phyloP scores from a whole-genome alignment of 257 asterid genomes.

The Fraxinus americana region DNA sequence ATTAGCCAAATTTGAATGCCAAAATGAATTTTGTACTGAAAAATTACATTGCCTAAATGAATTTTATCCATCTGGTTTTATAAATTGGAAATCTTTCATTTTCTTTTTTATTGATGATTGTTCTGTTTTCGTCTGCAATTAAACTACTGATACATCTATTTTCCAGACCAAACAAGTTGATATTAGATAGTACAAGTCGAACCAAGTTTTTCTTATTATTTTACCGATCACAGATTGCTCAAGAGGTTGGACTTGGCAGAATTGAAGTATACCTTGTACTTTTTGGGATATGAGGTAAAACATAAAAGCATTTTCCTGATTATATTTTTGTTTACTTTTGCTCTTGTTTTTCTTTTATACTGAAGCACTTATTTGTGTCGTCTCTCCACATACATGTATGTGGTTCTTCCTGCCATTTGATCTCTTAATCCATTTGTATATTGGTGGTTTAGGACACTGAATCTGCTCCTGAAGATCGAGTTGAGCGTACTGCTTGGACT shows the following conservation, averaged over 20 bases:
- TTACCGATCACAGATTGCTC: slow-evolving; percentile 60
- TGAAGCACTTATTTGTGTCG: neutral
- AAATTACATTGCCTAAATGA: neutral
- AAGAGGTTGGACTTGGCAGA: slow-evolving; percentile 88
- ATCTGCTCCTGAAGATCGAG: slow-evolving; percentile 71
- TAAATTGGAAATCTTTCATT: slow-evolving; percentile 3
- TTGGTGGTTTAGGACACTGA: slow-evolving; percentile 59
- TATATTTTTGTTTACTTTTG: slow-evolving; percentile 8
- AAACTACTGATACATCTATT: neutral
- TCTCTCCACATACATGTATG: neutral
- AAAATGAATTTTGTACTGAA: neutral
- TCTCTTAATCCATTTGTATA: slow-evolving; percentile 14
- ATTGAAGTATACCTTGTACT: slow-evolving; percentile 75
- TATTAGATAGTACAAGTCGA: neutral
- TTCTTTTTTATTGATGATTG: slow-evolving; percentile 5
- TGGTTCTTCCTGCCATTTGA: neutral
- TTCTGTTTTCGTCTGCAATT: slow-evolving; percentile 8
- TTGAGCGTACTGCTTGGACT: slow-evolving; percentile 80
- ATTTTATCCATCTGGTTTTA: slow-evolving; percentile 5
- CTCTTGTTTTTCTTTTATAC: neutral
- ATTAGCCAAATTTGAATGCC: neutral
- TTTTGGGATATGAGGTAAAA: slow-evolving; percentile 84
- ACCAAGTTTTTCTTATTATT: slow-evolving; percentile 6
- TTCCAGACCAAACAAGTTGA: neutral
- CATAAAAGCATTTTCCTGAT: slow-evolving; percentile 9